Evolutionary conservation across 768 basidiomycete genomes (phyloP).

Genomic region (Rhizopogon sp.): DNA sequence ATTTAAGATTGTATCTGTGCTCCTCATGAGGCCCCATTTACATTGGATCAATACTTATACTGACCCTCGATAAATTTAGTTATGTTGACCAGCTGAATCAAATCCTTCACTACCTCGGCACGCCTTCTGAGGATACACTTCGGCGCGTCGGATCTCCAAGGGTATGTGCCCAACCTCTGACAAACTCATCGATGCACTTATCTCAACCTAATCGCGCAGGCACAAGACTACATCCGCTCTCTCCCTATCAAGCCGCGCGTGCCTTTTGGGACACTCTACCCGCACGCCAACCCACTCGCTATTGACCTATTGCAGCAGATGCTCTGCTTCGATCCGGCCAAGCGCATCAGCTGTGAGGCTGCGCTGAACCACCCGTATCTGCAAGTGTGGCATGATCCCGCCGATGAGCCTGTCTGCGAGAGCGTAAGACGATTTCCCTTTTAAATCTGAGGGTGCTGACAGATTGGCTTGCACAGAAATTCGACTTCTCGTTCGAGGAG

Average conservation of each 20-base stretch:
- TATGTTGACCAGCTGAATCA: conserved; percentile 99
- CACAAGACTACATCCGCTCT: conserved; percentile 97
- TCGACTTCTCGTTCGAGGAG: conserved; percentile 95
- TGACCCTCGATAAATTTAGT: conserved; percentile 32
- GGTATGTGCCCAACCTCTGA: conserved; percentile 37
- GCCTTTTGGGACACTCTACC: conserved; percentile 88
- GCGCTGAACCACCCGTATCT: conserved; percentile 94
- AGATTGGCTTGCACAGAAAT: conserved; percentile 47
- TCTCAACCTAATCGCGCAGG: conserved; percentile 37
- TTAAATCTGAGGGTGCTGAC: background rate
- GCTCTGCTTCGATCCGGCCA: conserved; percentile 94
- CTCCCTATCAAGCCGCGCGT: conserved; percentile 96
- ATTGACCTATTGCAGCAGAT: conserved; percentile 90
- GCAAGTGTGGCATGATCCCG: conserved; percentile 96
- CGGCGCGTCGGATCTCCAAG: conserved; percentile 94
- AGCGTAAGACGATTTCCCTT: conserved; percentile 39
- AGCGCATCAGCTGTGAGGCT: conserved; percentile 93
- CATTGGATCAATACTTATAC: conserved; percentile 1
- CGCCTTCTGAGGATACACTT: conserved; percentile 93
- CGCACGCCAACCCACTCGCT: conserved; percentile 88
- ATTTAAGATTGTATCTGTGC: background rate
- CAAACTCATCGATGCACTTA: no score
- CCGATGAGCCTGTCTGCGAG: conserved; percentile 87
- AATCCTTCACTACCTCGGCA: conserved; percentile 97
- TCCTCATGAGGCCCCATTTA: background rate